Conservation (phyloP, 345 rosid genomes). For the Microthlaspi erraticum region DNA sequence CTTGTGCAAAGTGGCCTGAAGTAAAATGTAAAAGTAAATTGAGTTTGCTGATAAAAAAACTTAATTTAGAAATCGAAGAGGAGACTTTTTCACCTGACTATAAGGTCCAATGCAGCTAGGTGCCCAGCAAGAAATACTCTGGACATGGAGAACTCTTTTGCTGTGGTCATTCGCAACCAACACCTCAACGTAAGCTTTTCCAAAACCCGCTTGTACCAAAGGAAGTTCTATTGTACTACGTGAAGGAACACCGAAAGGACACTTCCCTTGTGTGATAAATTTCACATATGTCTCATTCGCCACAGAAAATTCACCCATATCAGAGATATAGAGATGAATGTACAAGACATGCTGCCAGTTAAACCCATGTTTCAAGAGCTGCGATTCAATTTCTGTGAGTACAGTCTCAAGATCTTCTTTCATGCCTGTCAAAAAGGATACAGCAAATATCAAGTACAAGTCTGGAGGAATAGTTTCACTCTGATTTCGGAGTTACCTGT, state of each 20-base stretch:
- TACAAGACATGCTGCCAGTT: slow-evolving; percentile 86
- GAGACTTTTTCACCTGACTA: slow-evolving; percentile 67
- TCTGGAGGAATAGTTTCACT: background rate
- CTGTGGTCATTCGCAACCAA: slow-evolving; percentile 68
- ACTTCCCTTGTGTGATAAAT: slow-evolving; percentile 86
- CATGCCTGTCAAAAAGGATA: slow-evolving; percentile 53
- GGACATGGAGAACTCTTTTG: slow-evolving; percentile 94
- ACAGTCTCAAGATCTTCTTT: slow-evolving; percentile 70
- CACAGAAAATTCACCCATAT: slow-evolving; percentile 75
- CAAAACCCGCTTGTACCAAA: slow-evolving; percentile 68
- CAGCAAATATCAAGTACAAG: background rate
- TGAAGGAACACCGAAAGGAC: slow-evolving; percentile 97
- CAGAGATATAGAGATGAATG: slow-evolving; percentile 85
- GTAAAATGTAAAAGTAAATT: slow-evolving; percentile 12
- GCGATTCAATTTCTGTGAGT: slow-evolving; percentile 64
- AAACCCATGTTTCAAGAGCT: slow-evolving; percentile 59
- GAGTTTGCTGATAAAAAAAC: slow-evolving; percentile 12
- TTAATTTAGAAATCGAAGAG: background rate
- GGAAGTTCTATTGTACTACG: slow-evolving; percentile 96
- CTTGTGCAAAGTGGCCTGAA: slow-evolving; percentile 89
- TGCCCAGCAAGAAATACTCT: slow-evolving; percentile 97
- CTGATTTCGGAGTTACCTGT: slow-evolving; percentile 54
- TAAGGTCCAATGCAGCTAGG: slow-evolving; percentile 99
- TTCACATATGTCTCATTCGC: slow-evolving; percentile 90
- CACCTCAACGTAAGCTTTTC: slow-evolving; percentile 83